phyloP scores from a whole-genome alignment of 2,329 filamentous ascomycete species.

The Colletotrichum sansevieriae region DNA sequence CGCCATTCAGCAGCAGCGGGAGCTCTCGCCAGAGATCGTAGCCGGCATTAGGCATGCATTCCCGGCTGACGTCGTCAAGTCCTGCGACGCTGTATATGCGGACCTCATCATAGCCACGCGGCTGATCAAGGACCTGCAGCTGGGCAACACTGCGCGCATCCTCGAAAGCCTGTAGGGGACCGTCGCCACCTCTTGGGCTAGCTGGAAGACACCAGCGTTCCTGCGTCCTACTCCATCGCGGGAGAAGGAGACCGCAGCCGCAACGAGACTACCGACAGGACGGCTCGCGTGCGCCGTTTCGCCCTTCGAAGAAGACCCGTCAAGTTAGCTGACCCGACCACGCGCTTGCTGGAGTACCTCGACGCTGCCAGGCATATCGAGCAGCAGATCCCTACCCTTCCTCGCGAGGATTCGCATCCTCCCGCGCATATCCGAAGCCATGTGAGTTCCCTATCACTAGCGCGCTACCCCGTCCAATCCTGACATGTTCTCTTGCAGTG shows the following conservation, averaged over 20 bases:
- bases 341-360: conserved; percentile 1
- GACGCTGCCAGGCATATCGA: background rate
- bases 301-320: background rate
- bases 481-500: background rate
- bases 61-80: background rate
- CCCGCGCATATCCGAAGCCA: background rate
- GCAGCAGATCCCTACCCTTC: background rate
- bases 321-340: background rate
- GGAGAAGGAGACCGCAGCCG: background rate
- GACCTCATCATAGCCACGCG: background rate
- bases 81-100: background rate
- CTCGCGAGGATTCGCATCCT: background rate
- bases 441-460: background rate
- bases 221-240: too few relatives aligned
- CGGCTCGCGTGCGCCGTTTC: background rate
- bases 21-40: background rate
- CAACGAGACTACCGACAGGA: background rate
- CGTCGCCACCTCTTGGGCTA: background rate
- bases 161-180: background rate
- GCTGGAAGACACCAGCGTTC: background rate
- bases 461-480: background rate
- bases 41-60: background rate
- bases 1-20: background rate
- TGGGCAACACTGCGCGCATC: background rate
- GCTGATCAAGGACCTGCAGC: background rate